These are phyloP conservation scores for Diplotaxis tenuifolia DNA, from an alignment of 345 rosid species.

Conservation along the genomic window DNA sequence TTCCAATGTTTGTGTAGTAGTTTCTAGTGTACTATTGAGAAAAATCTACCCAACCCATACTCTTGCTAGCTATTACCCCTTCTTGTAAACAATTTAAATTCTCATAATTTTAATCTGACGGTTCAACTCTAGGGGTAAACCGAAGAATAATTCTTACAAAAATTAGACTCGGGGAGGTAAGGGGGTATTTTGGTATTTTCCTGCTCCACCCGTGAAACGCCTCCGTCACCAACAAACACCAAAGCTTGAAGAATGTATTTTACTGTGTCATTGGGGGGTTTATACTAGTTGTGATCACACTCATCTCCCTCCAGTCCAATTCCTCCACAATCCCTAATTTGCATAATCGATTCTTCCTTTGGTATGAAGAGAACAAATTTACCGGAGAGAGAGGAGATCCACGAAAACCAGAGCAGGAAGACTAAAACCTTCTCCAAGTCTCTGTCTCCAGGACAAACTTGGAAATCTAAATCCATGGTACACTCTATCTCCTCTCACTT, in stretches of 20 bases:
- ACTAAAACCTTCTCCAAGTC: constrained; percentile 23
- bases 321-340: background rate
- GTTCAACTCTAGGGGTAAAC: too few relatives aligned
- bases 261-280: background rate
- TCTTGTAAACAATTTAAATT: too few relatives aligned
- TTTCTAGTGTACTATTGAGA: too few relatives aligned
- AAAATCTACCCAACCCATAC: too few relatives aligned
- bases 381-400: background rate
- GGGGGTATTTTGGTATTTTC: background rate
- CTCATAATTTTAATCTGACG: too few relatives aligned
- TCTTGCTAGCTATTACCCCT: too few relatives aligned
- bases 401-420: background rate
- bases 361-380: background rate
- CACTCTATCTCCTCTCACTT: too few relatives aligned
- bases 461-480: constrained; percentile 33
- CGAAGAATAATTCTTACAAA: too few relatives aligned
- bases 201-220: too few relatives aligned
- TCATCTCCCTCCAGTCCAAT: background rate
- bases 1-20: too few relatives aligned
- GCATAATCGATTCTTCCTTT: background rate
- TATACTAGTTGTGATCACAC: background rate
- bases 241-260: background rate
- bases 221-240: background rate
- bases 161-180: background rate
- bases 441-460: background rate